Conservation (phyloP, 108 stramenopile genomes). For the Pseudonitzschia pungens region DNA sequence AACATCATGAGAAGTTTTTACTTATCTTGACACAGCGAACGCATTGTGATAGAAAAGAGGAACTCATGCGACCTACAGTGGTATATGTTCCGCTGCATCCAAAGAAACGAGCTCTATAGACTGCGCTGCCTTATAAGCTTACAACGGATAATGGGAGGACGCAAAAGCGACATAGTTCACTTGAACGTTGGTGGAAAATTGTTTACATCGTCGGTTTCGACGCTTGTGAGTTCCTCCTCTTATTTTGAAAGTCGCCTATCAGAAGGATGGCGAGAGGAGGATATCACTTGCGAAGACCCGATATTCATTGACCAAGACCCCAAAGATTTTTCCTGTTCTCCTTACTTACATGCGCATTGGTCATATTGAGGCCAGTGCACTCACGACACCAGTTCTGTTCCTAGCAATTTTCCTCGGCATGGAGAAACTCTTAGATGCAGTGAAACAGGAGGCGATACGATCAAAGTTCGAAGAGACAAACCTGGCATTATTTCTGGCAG, state of each 20-base stretch:
- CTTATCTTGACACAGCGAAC: too few relatives aligned
- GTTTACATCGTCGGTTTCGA: constrained; percentile 1
- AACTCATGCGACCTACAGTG: too few relatives aligned
- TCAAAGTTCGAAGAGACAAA: background rate
- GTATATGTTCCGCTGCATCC: too few relatives aligned
- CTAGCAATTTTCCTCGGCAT: background rate
- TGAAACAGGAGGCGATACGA: background rate
- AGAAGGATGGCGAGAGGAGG: background rate
- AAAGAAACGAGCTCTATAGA: too few relatives aligned
- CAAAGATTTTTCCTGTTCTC: background rate
- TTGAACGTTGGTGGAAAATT: background rate
- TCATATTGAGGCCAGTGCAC: background rate
- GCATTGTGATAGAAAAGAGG: too few relatives aligned
- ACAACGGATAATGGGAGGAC: background rate
- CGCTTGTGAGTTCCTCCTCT: background rate
- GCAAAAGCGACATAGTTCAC: background rate
- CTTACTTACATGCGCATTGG: background rate
- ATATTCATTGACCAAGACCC: constrained; percentile 3
- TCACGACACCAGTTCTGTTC: background rate
- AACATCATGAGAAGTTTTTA: too few relatives aligned
- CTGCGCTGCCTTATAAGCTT: too few relatives aligned
- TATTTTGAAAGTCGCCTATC: background rate
- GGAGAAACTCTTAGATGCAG: background rate
- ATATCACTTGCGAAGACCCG: background rate
- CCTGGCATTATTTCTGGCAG: background rate